Percentiles rank a stretch among this genome's conserved stretches.
These are phyloP conservation scores for Botryotinia globosa DNA, from an alignment of 2,329 filamentous ascomycete genomes.

Conservation along the genomic window DNA sequence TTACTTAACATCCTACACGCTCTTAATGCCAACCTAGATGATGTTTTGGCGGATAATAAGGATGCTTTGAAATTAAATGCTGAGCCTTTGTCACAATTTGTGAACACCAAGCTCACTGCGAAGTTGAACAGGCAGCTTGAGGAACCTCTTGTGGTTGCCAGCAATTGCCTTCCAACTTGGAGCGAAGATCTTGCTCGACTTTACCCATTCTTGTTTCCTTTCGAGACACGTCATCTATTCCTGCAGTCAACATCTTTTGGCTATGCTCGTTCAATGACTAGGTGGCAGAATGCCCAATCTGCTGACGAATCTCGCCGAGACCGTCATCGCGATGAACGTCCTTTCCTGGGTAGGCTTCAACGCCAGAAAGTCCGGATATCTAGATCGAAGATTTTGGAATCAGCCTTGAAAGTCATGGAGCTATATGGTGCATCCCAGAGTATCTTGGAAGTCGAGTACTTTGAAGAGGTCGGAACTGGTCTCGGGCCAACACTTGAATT, in stretches of 20 bases:
- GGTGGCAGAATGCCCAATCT: conserved; percentile 91
- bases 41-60: conserved; percentile 78
- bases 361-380: conserved; percentile 98
- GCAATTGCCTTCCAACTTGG: conserved; percentile 93
- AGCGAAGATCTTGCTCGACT: conserved; percentile 89
- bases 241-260: conserved; percentile 97
- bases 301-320: conserved; percentile 78
- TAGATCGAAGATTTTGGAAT: conserved; percentile 89
- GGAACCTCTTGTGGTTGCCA: conserved; percentile 94
- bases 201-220: conserved; percentile 96
- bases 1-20: conserved; percentile 88
- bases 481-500: conserved; percentile 95
- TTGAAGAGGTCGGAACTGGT: conserved; percentile 96
- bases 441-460: conserved; percentile 95
- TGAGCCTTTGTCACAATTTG: conserved; percentile 88
- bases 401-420: conserved; percentile 97
- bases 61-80: conserved; percentile 67
- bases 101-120: conserved; percentile 96
- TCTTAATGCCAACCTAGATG: conserved; percentile 88
- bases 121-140: conserved; percentile 97
- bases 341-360: conserved; percentile 86
- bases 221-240: conserved; percentile 95
- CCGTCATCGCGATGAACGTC: conserved; percentile 80
- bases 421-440: conserved; percentile 96
- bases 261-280: conserved; percentile 93